Conservation (phyloP, 345 rosid species). For the Moringa oleifera region DNA sequence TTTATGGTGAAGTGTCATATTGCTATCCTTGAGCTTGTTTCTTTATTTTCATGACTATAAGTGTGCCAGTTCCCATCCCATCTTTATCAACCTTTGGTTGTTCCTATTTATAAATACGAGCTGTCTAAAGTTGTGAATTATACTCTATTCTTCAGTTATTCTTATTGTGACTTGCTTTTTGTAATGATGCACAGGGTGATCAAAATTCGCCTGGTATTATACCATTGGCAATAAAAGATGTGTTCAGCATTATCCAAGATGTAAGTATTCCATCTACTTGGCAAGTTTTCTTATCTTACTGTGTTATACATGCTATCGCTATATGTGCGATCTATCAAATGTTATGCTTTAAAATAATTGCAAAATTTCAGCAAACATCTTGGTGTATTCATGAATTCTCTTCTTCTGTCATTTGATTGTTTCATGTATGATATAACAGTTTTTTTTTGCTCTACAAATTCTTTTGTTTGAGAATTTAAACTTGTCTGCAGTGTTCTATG, state of each 20-base stretch:
- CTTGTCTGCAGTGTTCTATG: no score
- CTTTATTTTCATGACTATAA: no score
- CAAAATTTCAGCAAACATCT: background rate
- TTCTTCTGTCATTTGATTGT: background rate
- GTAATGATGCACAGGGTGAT: slow-evolving; percentile 71
- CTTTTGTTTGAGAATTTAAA: no score
- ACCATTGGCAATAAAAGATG: slow-evolving; percentile 97
- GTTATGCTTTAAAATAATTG: background rate
- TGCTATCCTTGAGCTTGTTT: no score
- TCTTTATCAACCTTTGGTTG: background rate
- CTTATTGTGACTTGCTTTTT: background rate
- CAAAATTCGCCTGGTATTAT: slow-evolving; percentile 92
- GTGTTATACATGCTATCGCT: background rate
- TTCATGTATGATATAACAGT: background rate
- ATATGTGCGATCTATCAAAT: no score
- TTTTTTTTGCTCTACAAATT: background rate
- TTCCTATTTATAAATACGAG: background rate
- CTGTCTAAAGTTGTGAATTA: background rate
- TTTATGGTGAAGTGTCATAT: no score
- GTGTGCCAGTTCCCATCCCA: background rate
- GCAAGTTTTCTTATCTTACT: background rate
- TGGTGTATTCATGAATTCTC: background rate
- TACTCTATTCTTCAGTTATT: background rate
- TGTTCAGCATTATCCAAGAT: slow-evolving; percentile 96
- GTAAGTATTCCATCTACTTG: slow-evolving; percentile 41